These are phyloP conservation scores for Colletotrichum higginsianum DNA, from an alignment of 2,329 filamentous ascomycete genomes.

Conservation along the genomic window DNA sequence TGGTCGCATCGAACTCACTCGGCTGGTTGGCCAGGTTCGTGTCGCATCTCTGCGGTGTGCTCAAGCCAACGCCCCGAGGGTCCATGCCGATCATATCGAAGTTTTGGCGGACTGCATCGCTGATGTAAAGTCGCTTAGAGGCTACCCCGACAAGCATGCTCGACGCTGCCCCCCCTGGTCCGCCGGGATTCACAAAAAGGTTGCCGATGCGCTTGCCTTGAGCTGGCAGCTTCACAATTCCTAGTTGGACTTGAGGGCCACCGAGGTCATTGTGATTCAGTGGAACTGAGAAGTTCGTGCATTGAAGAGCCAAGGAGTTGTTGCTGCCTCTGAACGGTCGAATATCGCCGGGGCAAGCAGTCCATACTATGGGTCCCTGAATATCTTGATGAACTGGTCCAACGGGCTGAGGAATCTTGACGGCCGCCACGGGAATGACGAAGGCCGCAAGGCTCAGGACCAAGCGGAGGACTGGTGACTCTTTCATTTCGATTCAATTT, in stretches of 20 bases:
- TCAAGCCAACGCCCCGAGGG: constrained; percentile 23
- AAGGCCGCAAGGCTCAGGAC: neutral
- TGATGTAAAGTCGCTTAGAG: constrained; percentile 10
- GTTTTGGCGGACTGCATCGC: constrained; percentile 16
- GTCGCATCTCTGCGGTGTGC: constrained; percentile 28
- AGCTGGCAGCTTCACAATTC: constrained; percentile 28
- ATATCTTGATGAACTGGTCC: constrained; percentile 12
- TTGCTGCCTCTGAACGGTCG: constrained; percentile 26
- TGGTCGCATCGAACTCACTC: constrained; percentile 34
- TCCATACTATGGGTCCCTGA: neutral
- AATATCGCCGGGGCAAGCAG: constrained; percentile 24
- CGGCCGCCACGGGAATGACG: neutral
- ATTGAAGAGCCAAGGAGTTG: constrained; percentile 15
- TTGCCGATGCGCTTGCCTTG: constrained; percentile 25
- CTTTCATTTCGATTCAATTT: neutral
- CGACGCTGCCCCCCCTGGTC: constrained; percentile 32
- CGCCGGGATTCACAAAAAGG: constrained; percentile 37
- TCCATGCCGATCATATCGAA: constrained; percentile 39
- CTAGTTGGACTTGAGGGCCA: constrained; percentile 8
- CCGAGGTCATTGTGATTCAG: constrained; percentile 12
- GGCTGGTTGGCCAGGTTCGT: constrained; percentile 24
- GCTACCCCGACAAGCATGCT: constrained; percentile 33
- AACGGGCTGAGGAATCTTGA: constrained; percentile 21
- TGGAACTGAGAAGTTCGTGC: constrained; percentile 32
- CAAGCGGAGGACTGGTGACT: neutral